Conservation (phyloP, 768 basidiomycete genomes). For the Rossbeevera mucosa region DNA sequence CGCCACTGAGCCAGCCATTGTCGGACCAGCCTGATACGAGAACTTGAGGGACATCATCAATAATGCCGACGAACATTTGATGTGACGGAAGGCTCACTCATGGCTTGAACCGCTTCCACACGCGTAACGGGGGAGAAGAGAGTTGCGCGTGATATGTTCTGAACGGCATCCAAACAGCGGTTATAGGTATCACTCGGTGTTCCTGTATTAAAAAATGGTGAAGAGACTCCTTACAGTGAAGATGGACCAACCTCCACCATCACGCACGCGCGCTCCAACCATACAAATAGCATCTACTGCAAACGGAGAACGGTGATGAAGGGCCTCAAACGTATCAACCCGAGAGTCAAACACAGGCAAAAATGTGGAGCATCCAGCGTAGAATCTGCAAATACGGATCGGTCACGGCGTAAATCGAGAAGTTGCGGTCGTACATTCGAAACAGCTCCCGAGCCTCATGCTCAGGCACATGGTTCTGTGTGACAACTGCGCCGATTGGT, state of each 20-base stretch:
- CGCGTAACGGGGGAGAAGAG: constrained; percentile 83
- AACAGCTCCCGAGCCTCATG: constrained; percentile 83
- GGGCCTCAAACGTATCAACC: constrained; percentile 79
- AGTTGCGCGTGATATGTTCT: constrained; percentile 77
- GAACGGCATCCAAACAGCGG: constrained; percentile 79
- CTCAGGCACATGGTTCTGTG: constrained; percentile 76
- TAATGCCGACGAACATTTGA: neutral
- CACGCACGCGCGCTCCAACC: constrained; percentile 86
- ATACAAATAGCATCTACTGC: constrained; percentile 91
- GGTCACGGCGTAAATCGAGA: constrained; percentile 10
- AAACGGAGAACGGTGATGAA: constrained; percentile 89
- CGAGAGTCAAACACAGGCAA: constrained; percentile 80
- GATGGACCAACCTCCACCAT: constrained; percentile 69
- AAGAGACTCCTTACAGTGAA: neutral
- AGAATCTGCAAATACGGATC: constrained; percentile 54
- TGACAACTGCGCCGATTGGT: constrained; percentile 55
- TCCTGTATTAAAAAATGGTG: constrained; percentile 39
- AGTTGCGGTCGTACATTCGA: constrained; percentile 51
- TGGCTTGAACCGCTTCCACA: constrained; percentile 87
- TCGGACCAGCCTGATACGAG: constrained; percentile 93
- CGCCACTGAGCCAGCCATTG: constrained; percentile 92
- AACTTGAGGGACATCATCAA: constrained; percentile 41
- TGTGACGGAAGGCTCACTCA: constrained; percentile 56
- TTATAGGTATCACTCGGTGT: constrained; percentile 69
- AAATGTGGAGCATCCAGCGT: constrained; percentile 88